Evolutionary conservation across 441 rosid species (phyloP).

Genomic region (Brassica balearica): DNA sequence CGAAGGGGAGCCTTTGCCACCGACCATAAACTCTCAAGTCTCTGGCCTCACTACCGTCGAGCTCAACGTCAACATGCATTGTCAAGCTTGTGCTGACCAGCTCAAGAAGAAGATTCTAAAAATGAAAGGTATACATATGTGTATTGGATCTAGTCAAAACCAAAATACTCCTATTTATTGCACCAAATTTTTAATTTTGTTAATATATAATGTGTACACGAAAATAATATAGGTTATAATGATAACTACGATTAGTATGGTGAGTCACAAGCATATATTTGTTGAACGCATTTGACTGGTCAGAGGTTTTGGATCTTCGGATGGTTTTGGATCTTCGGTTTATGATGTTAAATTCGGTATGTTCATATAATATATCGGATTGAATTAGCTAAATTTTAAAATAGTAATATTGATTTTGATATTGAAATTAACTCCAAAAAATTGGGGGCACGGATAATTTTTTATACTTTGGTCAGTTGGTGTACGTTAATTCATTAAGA

Average conservation of each 20-base stretch:
- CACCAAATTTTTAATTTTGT: not conserved
- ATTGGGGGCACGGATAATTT: not conserved
- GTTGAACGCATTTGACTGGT: constrained; percentile 18
- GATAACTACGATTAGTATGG: not conserved
- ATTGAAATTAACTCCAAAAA: too few species aligned
- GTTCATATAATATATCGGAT: not conserved
- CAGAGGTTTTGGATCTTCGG: not conserved
- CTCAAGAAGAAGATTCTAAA: constrained; percentile 82
- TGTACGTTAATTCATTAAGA: not conserved
- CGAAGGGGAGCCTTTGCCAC: constrained; percentile 80
- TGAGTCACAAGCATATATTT: constrained; percentile 9
- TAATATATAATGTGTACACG: not conserved
- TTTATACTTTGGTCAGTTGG: not conserved
- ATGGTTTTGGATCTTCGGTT: not conserved
- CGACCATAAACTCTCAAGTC: constrained; percentile 72
- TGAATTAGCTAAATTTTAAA: too few species aligned
- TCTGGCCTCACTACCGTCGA: constrained; percentile 70
- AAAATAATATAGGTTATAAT: not conserved
- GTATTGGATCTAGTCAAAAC: not conserved
- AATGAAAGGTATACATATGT: constrained; percentile 72
- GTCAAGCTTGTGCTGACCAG: constrained; percentile 92
- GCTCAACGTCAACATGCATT: constrained; percentile 87
- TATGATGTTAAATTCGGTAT: not conserved
- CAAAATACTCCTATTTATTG: not conserved
- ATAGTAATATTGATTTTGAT: not conserved